Base-by-base conservation (phyloP, 2,329 filamentous ascomycete species). In the Leptoxyphium fumago region DNA sequence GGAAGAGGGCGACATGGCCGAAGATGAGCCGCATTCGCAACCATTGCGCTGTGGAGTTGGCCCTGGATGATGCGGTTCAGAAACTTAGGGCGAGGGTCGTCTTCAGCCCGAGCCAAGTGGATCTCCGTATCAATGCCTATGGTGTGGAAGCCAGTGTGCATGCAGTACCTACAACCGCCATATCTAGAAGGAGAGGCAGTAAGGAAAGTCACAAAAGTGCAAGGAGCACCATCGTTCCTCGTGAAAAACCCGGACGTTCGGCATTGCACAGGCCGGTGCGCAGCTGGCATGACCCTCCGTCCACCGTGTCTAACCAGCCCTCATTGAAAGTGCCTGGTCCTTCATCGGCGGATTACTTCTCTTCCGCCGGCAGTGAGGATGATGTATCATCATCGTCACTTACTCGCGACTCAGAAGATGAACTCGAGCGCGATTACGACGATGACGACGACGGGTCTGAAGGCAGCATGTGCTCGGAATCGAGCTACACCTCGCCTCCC, bases 1-100 rank as follows among this genome's bases (percentile, higher is more conserved):
- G 89, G 6, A 84, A 95, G 61, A 74, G 80, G 45, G 88, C 89
- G 2, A 94, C 88, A 0, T 96, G 88, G 89, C 87, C 88, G 0
- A 88, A 88, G 59, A 67, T 96, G 9, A 82, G 82, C 49, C 78
- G 86, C 10, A 83, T 96, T 54, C 74, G 84, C 34, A 91, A 94
- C 56, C 82, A 87, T 44, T 86, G 86, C 53, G 84, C 87, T 2
- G 85, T 95, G 44, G 89, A 96, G 60, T 66, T 94, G 40, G 85
- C 87, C 3, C 66, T 96, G 1, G 84, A 91, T 57, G 71, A 75
- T 15, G 82, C 83, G 2, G 81, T 89, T 1, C 79, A 83, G 48
- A 69, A 72, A 10, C 66, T 87, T 26, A 72, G 81, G 28, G 75
- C 80, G 2, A 69, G 78, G 3, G 77, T 85, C 2, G 78, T 80